A percentile compares a stretch with the other conserved stretches of the same genome.
These are phyloP conservation scores for Linum tenue DNA, from an alignment of 345 rosid species.

Conservation along the genomic window DNA sequence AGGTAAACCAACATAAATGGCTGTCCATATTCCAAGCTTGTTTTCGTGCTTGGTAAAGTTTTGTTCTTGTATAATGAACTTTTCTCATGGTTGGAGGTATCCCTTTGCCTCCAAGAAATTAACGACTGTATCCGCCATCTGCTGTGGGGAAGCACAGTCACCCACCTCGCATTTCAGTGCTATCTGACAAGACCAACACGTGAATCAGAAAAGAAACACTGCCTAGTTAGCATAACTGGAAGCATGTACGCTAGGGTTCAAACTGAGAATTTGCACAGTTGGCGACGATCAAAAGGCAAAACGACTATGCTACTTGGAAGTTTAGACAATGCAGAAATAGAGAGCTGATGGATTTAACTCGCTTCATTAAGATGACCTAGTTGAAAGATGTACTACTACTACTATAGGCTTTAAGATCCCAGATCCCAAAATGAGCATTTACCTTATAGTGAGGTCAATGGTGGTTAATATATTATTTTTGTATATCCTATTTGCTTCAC, in stretches of 20 bases:
- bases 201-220: background rate
- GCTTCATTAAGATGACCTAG: too few species aligned
- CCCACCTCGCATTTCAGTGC: constrained; percentile 10
- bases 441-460: too few species aligned
- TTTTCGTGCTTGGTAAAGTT: too few species aligned
- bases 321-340: too few species aligned
- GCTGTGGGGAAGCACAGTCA: constrained; percentile 13
- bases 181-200: constrained; percentile 9
- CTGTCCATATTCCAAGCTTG: background rate
- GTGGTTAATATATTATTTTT: too few species aligned
- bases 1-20: background rate
- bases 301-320: too few species aligned
- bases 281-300: too few species aligned
- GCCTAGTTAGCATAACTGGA: background rate
- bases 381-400: too few species aligned
- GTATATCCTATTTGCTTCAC: too few species aligned
- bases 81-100: constrained; percentile 13
- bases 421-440: too few species aligned
- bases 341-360: too few species aligned
- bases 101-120: constrained; percentile 19
- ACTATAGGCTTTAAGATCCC: too few species aligned
- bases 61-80: background rate
- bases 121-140: constrained; percentile 19
- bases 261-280: background rate
- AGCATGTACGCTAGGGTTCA: background rate